A percentile compares a stretch with the other conserved stretches of the same genome.
Conservation (phyloP, 140 eudicot genomes). For the Flaveria floridana region DNA sequence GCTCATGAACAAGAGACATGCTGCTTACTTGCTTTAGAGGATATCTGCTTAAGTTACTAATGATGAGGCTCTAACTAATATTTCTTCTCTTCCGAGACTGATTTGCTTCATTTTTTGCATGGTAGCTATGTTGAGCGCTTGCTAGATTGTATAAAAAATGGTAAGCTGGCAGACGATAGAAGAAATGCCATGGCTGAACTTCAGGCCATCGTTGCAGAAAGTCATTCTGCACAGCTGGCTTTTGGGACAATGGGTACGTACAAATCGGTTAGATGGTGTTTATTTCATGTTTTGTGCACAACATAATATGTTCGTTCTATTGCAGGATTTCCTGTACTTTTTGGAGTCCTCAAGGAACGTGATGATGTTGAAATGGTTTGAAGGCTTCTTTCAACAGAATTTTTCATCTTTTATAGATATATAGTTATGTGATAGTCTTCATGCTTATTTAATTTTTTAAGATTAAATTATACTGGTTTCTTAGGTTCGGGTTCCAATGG, state of each 20-base stretch:
- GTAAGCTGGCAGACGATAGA: conserved; percentile 73
- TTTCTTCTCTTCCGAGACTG: conserved; percentile 1
- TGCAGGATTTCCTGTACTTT: conserved; percentile 84
- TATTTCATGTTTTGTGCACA: conserved; percentile 12
- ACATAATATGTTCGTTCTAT: conserved; percentile 19
- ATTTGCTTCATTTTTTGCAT: conserved; percentile 18
- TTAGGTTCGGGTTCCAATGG: background rate
- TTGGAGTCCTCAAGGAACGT: conserved; percentile 75
- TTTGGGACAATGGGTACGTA: conserved; percentile 86
- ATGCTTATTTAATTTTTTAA: conserved; percentile 3
- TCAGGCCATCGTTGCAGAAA: conserved; percentile 81
- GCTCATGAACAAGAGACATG: background rate
- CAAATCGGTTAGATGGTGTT: conserved; percentile 4
- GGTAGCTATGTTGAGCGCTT: conserved; percentile 86
- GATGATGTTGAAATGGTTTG: conserved; percentile 92
- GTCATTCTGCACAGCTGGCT: conserved; percentile 77
- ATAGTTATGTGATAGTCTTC: conserved; percentile 15
- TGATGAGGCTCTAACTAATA: conserved; percentile 5
- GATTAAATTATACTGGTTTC: background rate
- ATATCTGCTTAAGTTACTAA: background rate
- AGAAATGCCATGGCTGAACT: conserved; percentile 83
- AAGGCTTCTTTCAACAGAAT: conserved; percentile 22
- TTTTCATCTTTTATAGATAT: conserved; percentile 14
- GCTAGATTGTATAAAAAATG: conserved; percentile 82
- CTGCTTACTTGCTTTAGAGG: no score